Percentiles rank a stretch among this genome's conserved stretches.
These are phyloP conservation scores for Bocquillonia castaneifolia DNA, from an alignment of 441 rosid genomes.

Conservation along the genomic window DNA sequence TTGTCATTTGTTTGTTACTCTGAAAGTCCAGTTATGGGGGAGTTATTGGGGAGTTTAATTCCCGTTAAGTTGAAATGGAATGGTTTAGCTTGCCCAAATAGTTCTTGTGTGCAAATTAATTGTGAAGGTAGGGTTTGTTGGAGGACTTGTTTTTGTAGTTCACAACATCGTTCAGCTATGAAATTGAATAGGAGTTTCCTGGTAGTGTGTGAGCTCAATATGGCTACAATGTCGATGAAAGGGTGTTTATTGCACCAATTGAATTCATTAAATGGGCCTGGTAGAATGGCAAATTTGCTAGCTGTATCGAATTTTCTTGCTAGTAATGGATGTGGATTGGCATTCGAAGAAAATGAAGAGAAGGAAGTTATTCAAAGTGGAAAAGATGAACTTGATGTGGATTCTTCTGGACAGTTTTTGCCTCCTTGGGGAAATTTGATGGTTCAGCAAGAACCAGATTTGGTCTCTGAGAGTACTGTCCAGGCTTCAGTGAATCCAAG, in stretches of 20 bases:
- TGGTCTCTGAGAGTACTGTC: constrained; percentile 14
- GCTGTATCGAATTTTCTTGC: constrained; percentile 14
- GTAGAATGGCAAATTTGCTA: constrained; percentile 4
- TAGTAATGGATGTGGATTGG: constrained; percentile 19
- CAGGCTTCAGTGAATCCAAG: constrained; percentile 13
- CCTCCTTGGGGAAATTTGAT: constrained; percentile 41
- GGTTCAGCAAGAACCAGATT: constrained; percentile 12
- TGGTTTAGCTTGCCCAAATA: constrained; percentile 28
- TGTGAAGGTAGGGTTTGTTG: constrained; percentile 16
- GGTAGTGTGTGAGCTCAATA: constrained; percentile 12
- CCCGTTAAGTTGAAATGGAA: constrained; percentile 26
- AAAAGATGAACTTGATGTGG: constrained; percentile 23
- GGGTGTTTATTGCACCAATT: constrained; percentile 5
- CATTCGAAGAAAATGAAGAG: constrained; percentile 27
- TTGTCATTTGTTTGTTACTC: constrained; percentile 6
- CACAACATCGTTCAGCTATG: constrained; percentile 22
- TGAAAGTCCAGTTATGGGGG: constrained; percentile 30
- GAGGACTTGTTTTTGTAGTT: constrained; percentile 13
- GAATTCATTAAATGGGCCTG: constrained; percentile 9
- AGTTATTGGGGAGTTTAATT: constrained; percentile 31
- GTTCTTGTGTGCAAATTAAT: constrained; percentile 17
- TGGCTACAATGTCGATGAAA: constrained; percentile 15
- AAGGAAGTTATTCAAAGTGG: constrained; percentile 18
- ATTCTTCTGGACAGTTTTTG: constrained; percentile 20
- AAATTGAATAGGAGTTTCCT: constrained; percentile 27